Conservation (phyloP, 345 rosid species). For the Moringa oleifera region DNA sequence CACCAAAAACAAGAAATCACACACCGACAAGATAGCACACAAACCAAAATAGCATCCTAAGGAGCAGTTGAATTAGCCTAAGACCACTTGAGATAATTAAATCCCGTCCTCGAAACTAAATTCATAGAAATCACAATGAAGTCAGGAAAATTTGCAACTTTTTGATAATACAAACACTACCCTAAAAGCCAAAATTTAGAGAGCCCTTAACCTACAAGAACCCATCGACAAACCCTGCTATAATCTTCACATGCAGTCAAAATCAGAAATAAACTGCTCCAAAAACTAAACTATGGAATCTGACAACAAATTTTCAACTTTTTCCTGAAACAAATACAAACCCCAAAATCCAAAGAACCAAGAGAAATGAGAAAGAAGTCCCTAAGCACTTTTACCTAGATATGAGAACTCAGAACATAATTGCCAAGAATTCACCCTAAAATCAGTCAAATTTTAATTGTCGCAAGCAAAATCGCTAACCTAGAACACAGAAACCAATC, state of each 20-base stretch:
- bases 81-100: background rate
- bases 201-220: background rate
- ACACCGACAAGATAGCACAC: conserved; percentile 5
- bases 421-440: conserved; percentile 4
- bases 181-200: background rate
- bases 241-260: conserved; percentile 13
- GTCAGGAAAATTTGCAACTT: background rate
- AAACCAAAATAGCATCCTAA: background rate
- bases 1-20: background rate
- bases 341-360: background rate
- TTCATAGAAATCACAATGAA: conserved; percentile 4
- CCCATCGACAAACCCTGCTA: background rate
- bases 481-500: conserved; percentile 6
- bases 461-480: conserved; percentile 5
- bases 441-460: conserved; percentile 1
- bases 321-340: conserved; percentile 4
- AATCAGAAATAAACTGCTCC: background rate
- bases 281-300: conserved; percentile 7
- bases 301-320: conserved; percentile 5
- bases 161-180: background rate
- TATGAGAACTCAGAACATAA: conserved; percentile 3
- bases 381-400: background rate
- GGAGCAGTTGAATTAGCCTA: conserved; percentile 8
- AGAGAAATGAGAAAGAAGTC: background rate
- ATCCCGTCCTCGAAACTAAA: conserved; percentile 9